Base-by-base conservation (phyloP, 192 early-diverging fungal genomes). In the Jimgerdemannia lactiflua region DNA sequence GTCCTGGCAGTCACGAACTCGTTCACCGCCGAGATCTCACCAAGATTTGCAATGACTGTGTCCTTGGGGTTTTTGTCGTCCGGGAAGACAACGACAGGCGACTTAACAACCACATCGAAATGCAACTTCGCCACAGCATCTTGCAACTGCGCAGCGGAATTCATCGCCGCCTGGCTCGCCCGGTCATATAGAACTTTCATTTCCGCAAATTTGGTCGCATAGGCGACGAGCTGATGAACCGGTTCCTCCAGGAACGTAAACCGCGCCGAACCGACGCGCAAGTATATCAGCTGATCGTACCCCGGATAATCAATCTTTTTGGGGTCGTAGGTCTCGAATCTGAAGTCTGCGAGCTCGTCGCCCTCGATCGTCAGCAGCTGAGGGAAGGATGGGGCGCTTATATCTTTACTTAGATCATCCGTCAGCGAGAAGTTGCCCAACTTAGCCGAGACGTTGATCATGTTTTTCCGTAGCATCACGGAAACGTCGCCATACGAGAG, bases 181-280 rank as follows among this genome's bases (percentile, higher is more conserved):
- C 89, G 85, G 74, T 98, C 98, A 78, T 95, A 92, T 7, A 96
- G 71, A 40, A 86, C 86, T 72, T 97, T 92, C 94, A 98, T 96
- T 40, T 91, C 86, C 0, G 92, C 88, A 83, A 98, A 98, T 75
- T 96, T 91, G 71, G 89, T 92, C 3, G 95, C 87, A 77, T 91
- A 99, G 40, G 84, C 87, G 75, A 94, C 85, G 4, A 98, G 79
- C 65, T 92, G 86, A 29, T 79, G 76, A 63, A 96, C 82, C 39
- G 94, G 87, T 39, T 92, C 85, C 72, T 95, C 93, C 11, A 96
- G 74, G 79, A 95, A 98, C 3, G 89, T 92, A 64, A 97, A 69
- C 65, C 88, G 89, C 40, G 95, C 88, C 4, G 98, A 94, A 3
- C 93, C 93, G n/a, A 94, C 90, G 8, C 88, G 82, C 41, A 99